Evolutionary conservation across 352 stramenopile species (phyloP).

Genomic region (Nothophytophthora sp.): DNA sequence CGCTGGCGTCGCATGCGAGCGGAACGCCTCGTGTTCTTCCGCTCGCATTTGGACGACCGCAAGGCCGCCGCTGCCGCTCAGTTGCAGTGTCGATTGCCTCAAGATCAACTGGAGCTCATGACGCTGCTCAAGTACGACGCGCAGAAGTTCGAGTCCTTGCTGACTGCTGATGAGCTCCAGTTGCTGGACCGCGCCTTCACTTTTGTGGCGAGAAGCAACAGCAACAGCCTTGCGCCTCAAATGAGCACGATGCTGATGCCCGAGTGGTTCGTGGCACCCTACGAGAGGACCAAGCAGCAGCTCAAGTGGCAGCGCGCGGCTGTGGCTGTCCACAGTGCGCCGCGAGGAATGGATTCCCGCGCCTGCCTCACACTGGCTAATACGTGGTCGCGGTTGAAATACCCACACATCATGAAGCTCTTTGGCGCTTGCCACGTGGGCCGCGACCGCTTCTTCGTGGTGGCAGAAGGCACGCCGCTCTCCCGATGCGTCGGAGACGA

Average conservation of each 20-base stretch:
- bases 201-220: slow-evolving; percentile 14
- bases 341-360: slow-evolving; percentile 1
- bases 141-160: slow-evolving; percentile 23
- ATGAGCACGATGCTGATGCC: slow-evolving; percentile 25
- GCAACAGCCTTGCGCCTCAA: slow-evolving; percentile 9
- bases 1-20: slow-evolving; percentile 34
- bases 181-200: slow-evolving; percentile 22
- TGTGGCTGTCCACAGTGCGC: slow-evolving; percentile 21
- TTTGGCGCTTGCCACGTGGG: slow-evolving; percentile 33
- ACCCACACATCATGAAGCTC: slow-evolving; percentile 29
- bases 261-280: slow-evolving; percentile 33
- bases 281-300: slow-evolving; percentile 25
- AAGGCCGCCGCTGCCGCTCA: slow-evolving; percentile 9
- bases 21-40: slow-evolving; percentile 31
- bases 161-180: slow-evolving; percentile 24
- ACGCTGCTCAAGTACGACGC: slow-evolving; percentile 25
- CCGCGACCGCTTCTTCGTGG: slow-evolving; percentile 26
- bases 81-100: slow-evolving; percentile 6
- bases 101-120: slow-evolving; percentile 29
- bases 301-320: slow-evolving; percentile 28
- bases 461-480: slow-evolving; percentile 26
- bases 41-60: slow-evolving; percentile 20
- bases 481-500: slow-evolving; percentile 20
- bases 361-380: slow-evolving; percentile 22
- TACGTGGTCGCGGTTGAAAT: slow-evolving; percentile 25